Evolutionary conservation across 176 grass and related monocot species (phyloP), one percentile per base, ranked within the genome.

Genomic region (Triticum urartu): DNA sequence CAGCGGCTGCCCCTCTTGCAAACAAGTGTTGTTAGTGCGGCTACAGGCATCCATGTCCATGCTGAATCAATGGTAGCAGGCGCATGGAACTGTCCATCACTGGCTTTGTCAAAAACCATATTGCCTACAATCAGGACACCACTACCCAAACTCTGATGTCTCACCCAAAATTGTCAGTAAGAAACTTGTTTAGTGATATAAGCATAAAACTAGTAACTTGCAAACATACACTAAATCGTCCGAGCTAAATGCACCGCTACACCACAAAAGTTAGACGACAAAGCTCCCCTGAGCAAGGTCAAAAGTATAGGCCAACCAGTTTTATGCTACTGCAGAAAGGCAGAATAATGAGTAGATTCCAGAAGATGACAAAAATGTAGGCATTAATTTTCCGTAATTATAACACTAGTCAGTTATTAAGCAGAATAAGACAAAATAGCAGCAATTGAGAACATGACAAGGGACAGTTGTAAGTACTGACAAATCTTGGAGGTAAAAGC

Each of bases 381-480:
- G 73, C 72, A 70, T 17, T 84, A 80, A 68, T 64, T 64, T 54
- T 63, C 54, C 54, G 21, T 50, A 22, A 87, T 54, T 64, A 68
- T 63, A 71, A 33, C 32, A 85, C 32, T 72, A 85, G 4, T 52
- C 68, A 39, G 79, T 82, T 25, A 25, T 88, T 77, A 82, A 75
- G 52, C n/a, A 62, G 3, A 68, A 25, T 25, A 68, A 83, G 61
- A 48, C 30, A 91, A 50, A 76, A 84, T 32, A 48, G 12, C 22
- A 85, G 30, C n/a, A 85, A 85, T 52, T 24, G 70, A 81, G 38
- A 85, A 85, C 81, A 81, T 77, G 63, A 77, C 77, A 85, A 64
- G 82, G 64, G 52, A 59, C 56, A 18, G 20, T 63, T 78, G 90
- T 72, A 85, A 79, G 72, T 88, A 91, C 90, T 88, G 71, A 92